A percentile compares a stretch with the other conserved stretches of the same genome.
These are phyloP conservation scores for Gelatoporia subvermispora DNA, from an alignment of 768 basidiomycete species.

Conservation along the genomic window DNA sequence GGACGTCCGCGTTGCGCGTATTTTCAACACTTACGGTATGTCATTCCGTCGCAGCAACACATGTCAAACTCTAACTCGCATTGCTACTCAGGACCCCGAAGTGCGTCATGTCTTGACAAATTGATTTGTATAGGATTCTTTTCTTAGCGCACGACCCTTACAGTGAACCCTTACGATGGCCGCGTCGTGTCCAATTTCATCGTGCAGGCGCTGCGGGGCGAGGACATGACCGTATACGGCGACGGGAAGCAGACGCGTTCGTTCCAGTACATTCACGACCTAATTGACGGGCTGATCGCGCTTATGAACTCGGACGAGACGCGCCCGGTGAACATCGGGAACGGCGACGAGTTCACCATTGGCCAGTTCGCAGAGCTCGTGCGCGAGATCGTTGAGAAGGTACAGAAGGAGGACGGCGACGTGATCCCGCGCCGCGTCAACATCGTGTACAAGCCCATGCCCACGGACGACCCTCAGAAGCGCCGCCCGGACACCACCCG, in stretches of 20 bases:
- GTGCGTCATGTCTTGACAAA: too few relatives aligned
- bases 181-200: slow-evolving; percentile 99
- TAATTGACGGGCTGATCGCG: slow-evolving; percentile 87
- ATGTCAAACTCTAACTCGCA: not conserved
- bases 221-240: slow-evolving; percentile 96
- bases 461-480: slow-evolving; percentile 92
- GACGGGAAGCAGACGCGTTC: slow-evolving; percentile 92
- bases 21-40: slow-evolving; percentile 92
- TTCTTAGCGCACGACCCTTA: not conserved
- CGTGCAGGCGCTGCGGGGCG: slow-evolving; percentile 91
- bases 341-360: slow-evolving; percentile 93
- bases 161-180: slow-evolving; percentile 95
- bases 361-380: slow-evolving; percentile 91
- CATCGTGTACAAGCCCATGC: slow-evolving; percentile 77
- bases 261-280: slow-evolving; percentile 98
- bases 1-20: slow-evolving; percentile 94
- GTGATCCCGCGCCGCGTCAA: slow-evolving; percentile 47
- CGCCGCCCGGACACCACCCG: slow-evolving; percentile 89
- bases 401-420: slow-evolving; percentile 78
- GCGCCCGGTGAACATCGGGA: slow-evolving; percentile 95
- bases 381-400: slow-evolving; percentile 87
- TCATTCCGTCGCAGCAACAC: not conserved
- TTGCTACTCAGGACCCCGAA: slow-evolving; percentile 47
- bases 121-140: too few relatives aligned
- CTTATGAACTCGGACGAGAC: slow-evolving; percentile 95